phyloP scores from a whole-genome alignment of 176 grass and related monocot genomes.

The Melocanna baccifera region DNA sequence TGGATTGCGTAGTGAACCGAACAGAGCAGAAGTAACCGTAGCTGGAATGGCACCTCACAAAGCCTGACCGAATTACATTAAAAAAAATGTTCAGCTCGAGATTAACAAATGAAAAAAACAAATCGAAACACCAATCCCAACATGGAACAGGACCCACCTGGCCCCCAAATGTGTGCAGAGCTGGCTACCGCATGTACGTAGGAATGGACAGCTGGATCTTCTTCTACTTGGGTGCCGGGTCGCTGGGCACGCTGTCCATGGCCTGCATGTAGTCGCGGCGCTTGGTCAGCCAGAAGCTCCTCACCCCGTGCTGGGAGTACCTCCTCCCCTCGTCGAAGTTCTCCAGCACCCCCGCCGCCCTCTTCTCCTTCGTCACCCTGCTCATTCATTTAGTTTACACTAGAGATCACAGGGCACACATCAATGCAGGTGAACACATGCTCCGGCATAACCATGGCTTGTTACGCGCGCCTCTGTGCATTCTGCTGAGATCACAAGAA shows the following conservation, averaged over 20 bases:
- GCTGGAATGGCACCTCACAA: no score
- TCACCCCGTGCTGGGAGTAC: conserved; percentile 58
- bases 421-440: no score
- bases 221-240: not conserved
- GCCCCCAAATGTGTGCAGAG: no score
- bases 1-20: no score
- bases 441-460: no score
- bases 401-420: not conserved
- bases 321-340: conserved; percentile 57
- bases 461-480: no score
- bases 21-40: no score
- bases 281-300: conserved; percentile 49
- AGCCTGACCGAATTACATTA: no score
- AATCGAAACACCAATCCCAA: not conserved
- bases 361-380: conserved; percentile 66
- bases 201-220: not conserved
- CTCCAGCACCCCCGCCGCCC: conserved; percentile 59
- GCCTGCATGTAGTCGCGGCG: conserved; percentile 48
- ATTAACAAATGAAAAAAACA: not conserved
- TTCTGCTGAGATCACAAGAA: no score
- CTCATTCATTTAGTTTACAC: not conserved
- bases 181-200: no score
- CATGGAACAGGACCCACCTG: not conserved
- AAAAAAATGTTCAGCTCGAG: no score
- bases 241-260: conserved; percentile 40